These are phyloP conservation scores for Fusarium hainanense DNA, from an alignment of 2,329 filamentous ascomycete genomes.

Conservation along the genomic window DNA sequence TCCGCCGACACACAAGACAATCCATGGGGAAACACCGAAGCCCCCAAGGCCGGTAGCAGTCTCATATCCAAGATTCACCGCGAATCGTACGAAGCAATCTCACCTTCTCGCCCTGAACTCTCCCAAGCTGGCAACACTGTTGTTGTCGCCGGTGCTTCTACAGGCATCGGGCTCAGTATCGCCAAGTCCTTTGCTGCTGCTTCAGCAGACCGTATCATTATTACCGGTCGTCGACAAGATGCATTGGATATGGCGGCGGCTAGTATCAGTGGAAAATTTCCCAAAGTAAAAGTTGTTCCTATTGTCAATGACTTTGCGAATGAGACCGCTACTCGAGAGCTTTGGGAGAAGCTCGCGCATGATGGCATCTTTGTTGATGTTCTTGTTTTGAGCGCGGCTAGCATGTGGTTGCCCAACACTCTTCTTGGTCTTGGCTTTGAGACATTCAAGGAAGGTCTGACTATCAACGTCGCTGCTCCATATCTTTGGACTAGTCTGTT, in stretches of 20 bases:
- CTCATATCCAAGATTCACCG: not conserved
- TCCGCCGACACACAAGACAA: not conserved
- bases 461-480: not conserved
- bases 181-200: constrained; percentile 63
- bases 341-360: constrained; percentile 47
- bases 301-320: constrained; percentile 8
- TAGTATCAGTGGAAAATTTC: not conserved
- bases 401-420: constrained; percentile 13
- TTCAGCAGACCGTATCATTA: constrained; percentile 51
- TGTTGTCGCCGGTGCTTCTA: constrained; percentile 12
- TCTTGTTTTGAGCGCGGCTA: constrained; percentile 46
- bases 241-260: not conserved
- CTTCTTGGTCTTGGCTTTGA: constrained; percentile 13
- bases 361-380: constrained; percentile 43
- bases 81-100: constrained; percentile 51
- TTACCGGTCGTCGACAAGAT: constrained; percentile 53
- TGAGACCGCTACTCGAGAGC: constrained; percentile 21
- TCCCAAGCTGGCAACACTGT: constrained; percentile 50
- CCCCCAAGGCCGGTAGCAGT: not conserved
- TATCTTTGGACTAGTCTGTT: constrained; percentile 6
- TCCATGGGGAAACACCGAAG: not conserved
- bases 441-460: not conserved
- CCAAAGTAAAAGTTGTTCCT: not conserved
- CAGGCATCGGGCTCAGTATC: constrained; percentile 20
- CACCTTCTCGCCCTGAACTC: constrained; percentile 51